Base-by-base conservation (phyloP, 805 yeast species). In the Wickerhamiella kazuoi region DNA sequence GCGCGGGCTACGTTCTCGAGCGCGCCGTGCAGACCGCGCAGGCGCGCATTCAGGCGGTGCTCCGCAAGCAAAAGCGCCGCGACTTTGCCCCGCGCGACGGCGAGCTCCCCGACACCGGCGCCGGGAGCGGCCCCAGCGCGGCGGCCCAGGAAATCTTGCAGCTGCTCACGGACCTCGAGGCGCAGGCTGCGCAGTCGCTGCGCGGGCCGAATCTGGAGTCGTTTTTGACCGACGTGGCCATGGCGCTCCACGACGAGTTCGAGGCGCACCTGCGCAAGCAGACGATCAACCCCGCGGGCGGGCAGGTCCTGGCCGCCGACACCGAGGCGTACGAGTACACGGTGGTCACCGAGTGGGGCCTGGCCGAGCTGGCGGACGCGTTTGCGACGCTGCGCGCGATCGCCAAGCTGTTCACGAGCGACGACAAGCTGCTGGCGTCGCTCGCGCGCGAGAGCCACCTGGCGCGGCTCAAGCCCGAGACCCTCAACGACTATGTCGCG, bases 401-500 rank as follows among this genome's bases (percentile, higher is more conserved):
- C 44, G 83, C 87, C 24, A 82, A 81, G 50, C 61, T 86, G 43
- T 86, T 76, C 55, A 77, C 93, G 0, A 93, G 82, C 15, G 90
- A 80, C 31, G 79, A 87, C 2, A 79, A 79, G 41, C 67, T 81
- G 48, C 61, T 84, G 40, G 74, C 74, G 45, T 79, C 93, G 1
- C 65, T 84, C 51, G 74, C 83, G 2, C 74, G 76, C 31, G 94
- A 83, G 51, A 90, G 94, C 1, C 82, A 76, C 48, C 62, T 84
- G 45, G 74, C 76, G 1, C 67, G 65, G 41, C 64, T 82, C 53
- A 76, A 74, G 51, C 74, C 75, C 8, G 66, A 64, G 36, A 44
- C 43, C 19, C 34, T 48, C 24, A 38, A 47, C 3, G 41, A 40
- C 11, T 45, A 41, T 30, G 38, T 49, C 8, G 33, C 36, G 21